phyloP scores from a whole-genome alignment of 371 early-diverging fungal genomes.

The Rhizopus arrhizus region DNA sequence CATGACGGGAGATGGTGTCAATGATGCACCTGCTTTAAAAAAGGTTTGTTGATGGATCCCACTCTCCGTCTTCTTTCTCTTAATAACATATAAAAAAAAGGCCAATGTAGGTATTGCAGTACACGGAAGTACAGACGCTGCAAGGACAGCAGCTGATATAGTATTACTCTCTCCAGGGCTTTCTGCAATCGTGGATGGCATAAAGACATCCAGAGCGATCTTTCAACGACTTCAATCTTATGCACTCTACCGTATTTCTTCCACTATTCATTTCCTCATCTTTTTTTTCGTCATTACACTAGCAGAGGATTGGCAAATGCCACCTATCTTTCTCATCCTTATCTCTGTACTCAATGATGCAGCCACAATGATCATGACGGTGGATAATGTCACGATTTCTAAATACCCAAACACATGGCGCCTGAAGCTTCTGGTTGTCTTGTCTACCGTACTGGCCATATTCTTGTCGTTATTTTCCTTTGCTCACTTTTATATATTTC shows the following conservation, averaged over 20 bases:
- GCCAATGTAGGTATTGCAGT: conserved; percentile 89
- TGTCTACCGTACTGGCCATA: conserved; percentile 74
- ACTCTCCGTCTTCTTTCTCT: neutral
- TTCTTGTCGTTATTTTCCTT: conserved; percentile 79
- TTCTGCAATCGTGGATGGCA: conserved; percentile 86
- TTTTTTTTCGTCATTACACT: conserved; percentile 89
- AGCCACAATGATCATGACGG: conserved; percentile 87
- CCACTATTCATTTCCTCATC: conserved; percentile 87
- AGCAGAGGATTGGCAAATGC: conserved; percentile 79
- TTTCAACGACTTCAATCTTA: conserved; percentile 91
- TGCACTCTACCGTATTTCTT: conserved; percentile 88
- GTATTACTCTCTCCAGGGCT: conserved; percentile 87
- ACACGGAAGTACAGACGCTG: conserved; percentile 89
- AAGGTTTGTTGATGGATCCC: conserved; percentile 44
- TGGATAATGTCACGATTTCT: conserved; percentile 87
- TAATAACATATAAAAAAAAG: neutral
- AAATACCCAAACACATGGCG: conserved; percentile 85
- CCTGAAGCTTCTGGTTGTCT: conserved; percentile 75
- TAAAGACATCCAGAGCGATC: conserved; percentile 81
- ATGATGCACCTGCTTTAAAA: conserved; percentile 88
- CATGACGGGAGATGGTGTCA: conserved; percentile 91
- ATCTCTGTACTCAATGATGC: conserved; percentile 88
- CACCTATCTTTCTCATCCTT: conserved; percentile 77
- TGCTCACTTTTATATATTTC: conserved; percentile 77
- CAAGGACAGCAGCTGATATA: conserved; percentile 91